phyloP scores from a whole-genome alignment of 2,329 filamentous ascomycete genomes.

The Clathrospora elynae region DNA sequence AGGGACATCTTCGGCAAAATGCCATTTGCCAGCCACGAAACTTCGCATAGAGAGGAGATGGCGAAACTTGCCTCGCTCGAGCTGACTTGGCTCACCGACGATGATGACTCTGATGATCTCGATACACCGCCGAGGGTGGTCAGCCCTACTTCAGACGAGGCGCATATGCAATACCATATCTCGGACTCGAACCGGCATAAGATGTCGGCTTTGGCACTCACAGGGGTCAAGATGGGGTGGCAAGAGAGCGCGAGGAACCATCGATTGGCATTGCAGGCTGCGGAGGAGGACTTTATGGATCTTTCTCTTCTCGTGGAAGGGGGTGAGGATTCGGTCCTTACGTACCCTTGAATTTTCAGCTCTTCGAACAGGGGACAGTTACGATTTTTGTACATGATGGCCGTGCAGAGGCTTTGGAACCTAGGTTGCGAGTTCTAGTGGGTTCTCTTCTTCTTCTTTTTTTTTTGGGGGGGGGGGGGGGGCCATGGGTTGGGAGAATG shows the following conservation, averaged over 20 bases:
- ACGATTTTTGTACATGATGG: too few species aligned
- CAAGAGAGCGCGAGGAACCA: conserved; percentile 9
- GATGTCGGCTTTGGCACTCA: conserved; percentile 14
- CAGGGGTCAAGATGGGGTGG: conserved; percentile 12
- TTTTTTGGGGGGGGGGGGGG: too few species aligned
- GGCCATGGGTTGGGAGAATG: too few species aligned
- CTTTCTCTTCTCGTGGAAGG: conserved; percentile 9
- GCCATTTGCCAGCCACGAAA: conserved; percentile 2
- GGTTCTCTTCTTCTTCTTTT: too few species aligned
- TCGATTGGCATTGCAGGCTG: conserved; percentile 12
- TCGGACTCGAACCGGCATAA: conserved; percentile 9
- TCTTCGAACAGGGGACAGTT: too few species aligned
- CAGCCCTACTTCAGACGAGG: not conserved
- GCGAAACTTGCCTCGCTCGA: conserved; percentile 7
- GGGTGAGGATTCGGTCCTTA: conserved; percentile 9
- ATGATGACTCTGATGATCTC: conserved; percentile 8
- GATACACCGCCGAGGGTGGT: conserved; percentile 4
- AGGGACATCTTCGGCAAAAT: conserved; percentile 18
- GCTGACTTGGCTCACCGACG: conserved; percentile 9
- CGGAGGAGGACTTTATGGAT: conserved; percentile 13
- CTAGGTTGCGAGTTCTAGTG: too few species aligned
- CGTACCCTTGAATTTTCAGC: too few species aligned
- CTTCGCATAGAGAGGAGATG: conserved; percentile 2
- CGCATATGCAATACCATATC: conserved; percentile 6
- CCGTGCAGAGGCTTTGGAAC: too few species aligned